Evolutionary conservation across 2,329 filamentous ascomycete genomes (phyloP), one percentile per base, ranked within the genome.

Genomic region (Zalaria sp.): DNA sequence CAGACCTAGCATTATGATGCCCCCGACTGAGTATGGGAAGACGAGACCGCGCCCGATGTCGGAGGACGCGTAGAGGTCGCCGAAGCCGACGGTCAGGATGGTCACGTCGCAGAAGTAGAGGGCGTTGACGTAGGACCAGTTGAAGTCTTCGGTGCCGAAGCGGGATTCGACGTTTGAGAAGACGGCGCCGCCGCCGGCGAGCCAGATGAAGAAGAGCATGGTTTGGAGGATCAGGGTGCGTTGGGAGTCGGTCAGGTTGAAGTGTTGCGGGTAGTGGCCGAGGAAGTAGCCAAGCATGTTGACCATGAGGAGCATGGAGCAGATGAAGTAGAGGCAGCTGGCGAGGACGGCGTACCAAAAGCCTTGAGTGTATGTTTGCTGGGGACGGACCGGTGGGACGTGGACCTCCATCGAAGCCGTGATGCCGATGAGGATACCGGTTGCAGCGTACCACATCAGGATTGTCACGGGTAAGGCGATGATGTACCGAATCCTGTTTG

Each of bases 141-240:
- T 71, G 46, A 45, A 43, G 27, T 53, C 29, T 5, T 36, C 39
- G 28, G 51, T 42, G 2, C 63, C 65, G 34, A 58, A 58, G 6
- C 54, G 46, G 3, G 45, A 52, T 44, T 93, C 81, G 3, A 91
- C 71, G 2, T 66, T 66, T 4, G 77, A 75, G 54, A 91, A 94
- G 0, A 93, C 64, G 0, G 79, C 73, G 0, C 81, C 85, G 1
- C 88, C 88, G 2, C 86, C 61, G 0, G 83, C 77, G 0, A 95
- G 66, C 67, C 91, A 94, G 38, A 84, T 63, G 40, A 93, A 79
- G 55, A 93, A 84, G 42, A 83, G 66, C 60, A 93, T 93, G 1
- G 86, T 93, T 60, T 95, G 88, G 27, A 94, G 63, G 68, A 95
- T 94, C 25, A 95, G 66, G 0, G 85, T 94, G 6, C 88, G 75